Percentiles rank a stretch among this genome's conserved stretches.
These are phyloP conservation scores for Santalum album DNA, from an alignment of 164 flowering plant genomes.

Conservation along the genomic window DNA sequence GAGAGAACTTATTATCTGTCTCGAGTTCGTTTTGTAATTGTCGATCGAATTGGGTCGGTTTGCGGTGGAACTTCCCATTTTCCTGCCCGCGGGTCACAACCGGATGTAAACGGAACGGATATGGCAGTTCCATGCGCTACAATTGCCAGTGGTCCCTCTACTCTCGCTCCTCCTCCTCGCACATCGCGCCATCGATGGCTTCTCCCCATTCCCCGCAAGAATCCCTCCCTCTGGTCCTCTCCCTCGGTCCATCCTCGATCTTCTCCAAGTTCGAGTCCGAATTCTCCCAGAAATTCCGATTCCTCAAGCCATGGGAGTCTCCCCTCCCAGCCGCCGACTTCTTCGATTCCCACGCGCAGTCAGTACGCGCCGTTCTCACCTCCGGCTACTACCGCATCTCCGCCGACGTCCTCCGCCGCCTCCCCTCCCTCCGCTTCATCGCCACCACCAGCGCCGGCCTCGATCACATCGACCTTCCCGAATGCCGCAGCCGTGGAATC, in stretches of 20 bases:
- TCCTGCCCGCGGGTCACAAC: too few relatives aligned
- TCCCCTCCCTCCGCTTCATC: slow-evolving; percentile 38
- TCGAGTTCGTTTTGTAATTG: too few relatives aligned
- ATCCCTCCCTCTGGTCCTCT: slow-evolving; percentile 11
- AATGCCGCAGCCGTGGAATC: slow-evolving; percentile 47
- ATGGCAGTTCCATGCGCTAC: too few relatives aligned
- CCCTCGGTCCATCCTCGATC: slow-evolving; percentile 1
- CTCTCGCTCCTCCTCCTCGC: too few relatives aligned
- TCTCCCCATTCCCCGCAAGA: not conserved
- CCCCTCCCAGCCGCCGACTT: slow-evolving; percentile 17
- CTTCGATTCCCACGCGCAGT: slow-evolving; percentile 17
- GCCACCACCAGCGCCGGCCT: slow-evolving; percentile 52
- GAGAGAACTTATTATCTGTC: too few relatives aligned
- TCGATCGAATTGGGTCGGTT: too few relatives aligned
- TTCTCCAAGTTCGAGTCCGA: not conserved
- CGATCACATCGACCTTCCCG: slow-evolving; percentile 51
- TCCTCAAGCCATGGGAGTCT: slow-evolving; percentile 28
- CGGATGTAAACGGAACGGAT: too few relatives aligned
- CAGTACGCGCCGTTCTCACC: slow-evolving; percentile 19
- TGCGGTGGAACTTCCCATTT: too few relatives aligned
- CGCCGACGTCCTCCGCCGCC: slow-evolving; percentile 15
- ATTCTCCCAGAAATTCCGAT: slow-evolving; percentile 8
- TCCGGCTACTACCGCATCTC: slow-evolving; percentile 7
- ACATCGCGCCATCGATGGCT: not conserved
- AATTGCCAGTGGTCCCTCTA: too few relatives aligned